phyloP scores from a whole-genome alignment of 495 filamentous ascomycete genomes.

The Corynascus novoguineensis region DNA sequence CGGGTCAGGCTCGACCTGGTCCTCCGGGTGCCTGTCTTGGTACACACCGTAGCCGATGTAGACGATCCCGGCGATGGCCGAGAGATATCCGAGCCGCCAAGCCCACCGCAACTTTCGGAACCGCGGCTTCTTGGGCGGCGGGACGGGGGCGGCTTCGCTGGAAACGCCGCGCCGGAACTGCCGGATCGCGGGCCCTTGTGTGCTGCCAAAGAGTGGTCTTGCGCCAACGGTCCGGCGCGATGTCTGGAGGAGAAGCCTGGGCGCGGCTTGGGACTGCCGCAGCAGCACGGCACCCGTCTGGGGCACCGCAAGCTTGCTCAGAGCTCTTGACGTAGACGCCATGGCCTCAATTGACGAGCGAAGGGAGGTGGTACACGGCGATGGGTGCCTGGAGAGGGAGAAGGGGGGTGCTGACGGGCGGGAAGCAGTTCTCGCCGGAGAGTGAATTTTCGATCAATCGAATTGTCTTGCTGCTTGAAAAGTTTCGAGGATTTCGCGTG shows the following conservation, averaged over 20 bases:
- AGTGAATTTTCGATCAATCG: no score
- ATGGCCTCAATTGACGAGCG: slow-evolving; percentile 31
- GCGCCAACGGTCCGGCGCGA: slow-evolving; percentile 22
- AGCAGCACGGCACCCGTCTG: slow-evolving; percentile 22
- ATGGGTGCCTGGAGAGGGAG: not conserved
- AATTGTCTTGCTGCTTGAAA: not conserved
- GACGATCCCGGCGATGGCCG: slow-evolving; percentile 58
- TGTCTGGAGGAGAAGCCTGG: slow-evolving; percentile 25
- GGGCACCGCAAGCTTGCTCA: slow-evolving; percentile 29
- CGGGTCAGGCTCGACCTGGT: slow-evolving; percentile 76
- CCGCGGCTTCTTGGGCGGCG: slow-evolving; percentile 33
- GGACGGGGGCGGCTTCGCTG: slow-evolving; percentile 29
- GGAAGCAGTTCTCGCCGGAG: not conserved
- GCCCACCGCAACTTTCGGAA: slow-evolving; percentile 44
- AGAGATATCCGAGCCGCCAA: slow-evolving; percentile 73
- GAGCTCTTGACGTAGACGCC: slow-evolving; percentile 31
- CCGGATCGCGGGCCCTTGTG: slow-evolving; percentile 23
- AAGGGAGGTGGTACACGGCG: slow-evolving; percentile 1
- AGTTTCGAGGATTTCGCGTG: slow-evolving; percentile 5
- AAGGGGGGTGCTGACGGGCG: not conserved
- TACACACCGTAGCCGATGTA: slow-evolving; percentile 78
- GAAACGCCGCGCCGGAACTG: slow-evolving; percentile 41
- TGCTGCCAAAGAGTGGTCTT: slow-evolving; percentile 21
- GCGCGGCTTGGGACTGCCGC: slow-evolving; percentile 20
- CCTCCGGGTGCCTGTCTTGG: slow-evolving; percentile 68